Base-by-base conservation (phyloP, 2,329 filamentous ascomycete genomes). In the Calonectria multiphialidica region DNA sequence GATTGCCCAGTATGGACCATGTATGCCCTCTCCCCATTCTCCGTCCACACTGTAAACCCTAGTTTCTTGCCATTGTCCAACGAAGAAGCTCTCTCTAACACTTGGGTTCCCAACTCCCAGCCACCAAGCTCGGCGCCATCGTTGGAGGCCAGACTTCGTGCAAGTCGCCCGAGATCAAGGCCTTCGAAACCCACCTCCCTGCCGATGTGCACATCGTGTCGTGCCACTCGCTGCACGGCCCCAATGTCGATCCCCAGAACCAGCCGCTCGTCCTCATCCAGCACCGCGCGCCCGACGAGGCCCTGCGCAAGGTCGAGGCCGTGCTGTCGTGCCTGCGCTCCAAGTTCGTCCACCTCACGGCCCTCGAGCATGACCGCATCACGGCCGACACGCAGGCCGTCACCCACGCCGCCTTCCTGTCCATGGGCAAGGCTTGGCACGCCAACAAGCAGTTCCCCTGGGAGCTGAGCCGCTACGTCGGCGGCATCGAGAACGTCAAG, bases 351-450 rank as follows among this genome's bases (percentile, higher is more conserved):
- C 92, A 96, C 82, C 93, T 99, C 72, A 93, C 94, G 0, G 96
- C 96, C 18, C 90, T 92, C 72, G 92, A 96, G 83, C 97, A 99
- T 83, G 97, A 99, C 84, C 94, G 95, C 74, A 99, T 99, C 84
- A 99, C 97, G 1, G 97, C 97, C 72, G 97, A 99, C 85, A 99
- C 97, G 1, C 97, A 99, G 84, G 97, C 97, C 35, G 97, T 99
- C 61, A 99, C 97, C 0, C 97, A 99, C 85, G 97, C 96, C 2
- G 97, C 97, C 33, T 99, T 99, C 83, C 88, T 99, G 63, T 95
- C 93, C 81, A 99, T 99, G 97, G 97, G 97, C 75, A 97, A 96
- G 75, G 97, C 97, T 10, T 99, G 97, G 97, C 94, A 95, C 77
- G 96, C 96, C 37, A 97, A 97, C 83, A 91, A 93, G 71, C 95